phyloP scores from a whole-genome alignment of 129 eudicot species.

The Artemisia argyi region DNA sequence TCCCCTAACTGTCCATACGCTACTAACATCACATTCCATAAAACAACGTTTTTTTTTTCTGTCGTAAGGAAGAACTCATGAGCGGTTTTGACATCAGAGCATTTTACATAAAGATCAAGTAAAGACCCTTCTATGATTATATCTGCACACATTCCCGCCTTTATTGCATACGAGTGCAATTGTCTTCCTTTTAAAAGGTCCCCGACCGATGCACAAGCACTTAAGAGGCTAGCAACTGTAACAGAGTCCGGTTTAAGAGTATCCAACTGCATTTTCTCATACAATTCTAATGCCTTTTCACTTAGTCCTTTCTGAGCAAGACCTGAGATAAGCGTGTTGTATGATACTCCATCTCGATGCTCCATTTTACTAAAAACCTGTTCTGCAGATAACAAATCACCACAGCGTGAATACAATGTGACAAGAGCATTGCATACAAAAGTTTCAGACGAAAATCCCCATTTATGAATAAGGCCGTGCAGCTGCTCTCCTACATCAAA shows the following conservation, averaged over 20 bases:
- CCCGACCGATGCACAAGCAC: constrained; percentile 73
- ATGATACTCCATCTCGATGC: constrained; percentile 64
- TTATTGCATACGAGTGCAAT: constrained; percentile 79
- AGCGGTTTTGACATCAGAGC: constrained; percentile 78
- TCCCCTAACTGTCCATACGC: constrained; percentile 91
- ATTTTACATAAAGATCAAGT: constrained; percentile 93
- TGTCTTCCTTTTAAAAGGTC: constrained; percentile 69
- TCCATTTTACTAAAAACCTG: constrained; percentile 61
- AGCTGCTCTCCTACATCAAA: constrained; percentile 71
- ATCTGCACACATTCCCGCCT: constrained; percentile 78
- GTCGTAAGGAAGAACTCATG: constrained; percentile 62
- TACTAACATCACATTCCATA: constrained; percentile 97
- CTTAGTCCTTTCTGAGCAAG: constrained; percentile 67
- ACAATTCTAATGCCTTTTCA: constrained; percentile 54
- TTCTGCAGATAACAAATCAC: constrained; percentile 56
- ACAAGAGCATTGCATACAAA: constrained; percentile 84
- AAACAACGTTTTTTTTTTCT: constrained; percentile 66
- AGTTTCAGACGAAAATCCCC: constrained; percentile 72
- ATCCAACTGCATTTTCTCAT: constrained; percentile 69
- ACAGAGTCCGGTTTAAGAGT: constrained; percentile 79
- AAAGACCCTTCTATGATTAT: constrained; percentile 91
- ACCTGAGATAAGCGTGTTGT: constrained; percentile 87
- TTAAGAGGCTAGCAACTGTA: constrained; percentile 78
- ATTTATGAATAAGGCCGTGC: constrained; percentile 64
- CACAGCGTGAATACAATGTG: constrained; percentile 59